Conservation (phyloP, 306 rosid species). For the Biancaea sappan region DNA sequence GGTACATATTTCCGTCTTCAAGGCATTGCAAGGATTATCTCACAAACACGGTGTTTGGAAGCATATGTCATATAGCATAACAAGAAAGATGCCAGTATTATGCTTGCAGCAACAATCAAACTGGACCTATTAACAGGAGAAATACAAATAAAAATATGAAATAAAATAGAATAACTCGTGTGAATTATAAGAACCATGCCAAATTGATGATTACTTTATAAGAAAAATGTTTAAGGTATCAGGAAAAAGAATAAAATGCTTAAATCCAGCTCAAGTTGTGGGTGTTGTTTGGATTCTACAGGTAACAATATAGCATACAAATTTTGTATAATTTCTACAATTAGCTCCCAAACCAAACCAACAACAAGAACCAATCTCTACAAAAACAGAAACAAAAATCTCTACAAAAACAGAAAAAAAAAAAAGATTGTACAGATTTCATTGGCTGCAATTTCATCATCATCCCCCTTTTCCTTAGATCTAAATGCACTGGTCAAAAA, state of each 20-base stretch:
- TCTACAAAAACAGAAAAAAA: background rate
- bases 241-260: background rate
- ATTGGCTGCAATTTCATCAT: constrained; percentile 2
- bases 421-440: background rate
- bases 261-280: constrained; percentile 19
- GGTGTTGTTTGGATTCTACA: no score
- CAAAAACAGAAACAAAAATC: constrained; percentile 1
- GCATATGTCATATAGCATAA: constrained; percentile 90
- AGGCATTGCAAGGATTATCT: constrained; percentile 76
- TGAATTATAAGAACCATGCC: background rate
- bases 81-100: constrained; percentile 71
- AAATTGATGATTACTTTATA: background rate
- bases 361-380: constrained; percentile 26
- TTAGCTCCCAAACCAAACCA: constrained; percentile 4
- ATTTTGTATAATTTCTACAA: constrained; percentile 21
- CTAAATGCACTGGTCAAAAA: constrained; percentile 21
- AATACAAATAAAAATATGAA: no score
- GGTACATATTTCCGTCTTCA: constrained; percentile 55
- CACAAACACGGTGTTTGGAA: constrained; percentile 75
- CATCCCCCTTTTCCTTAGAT: constrained; percentile 4
- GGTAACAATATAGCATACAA: no score
- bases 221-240: no score
- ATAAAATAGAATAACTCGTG: no score
- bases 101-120: constrained; percentile 72
- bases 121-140: constrained; percentile 62